Conservation (phyloP, 768 basidiomycete genomes). For the Serendipita indica region DNA sequence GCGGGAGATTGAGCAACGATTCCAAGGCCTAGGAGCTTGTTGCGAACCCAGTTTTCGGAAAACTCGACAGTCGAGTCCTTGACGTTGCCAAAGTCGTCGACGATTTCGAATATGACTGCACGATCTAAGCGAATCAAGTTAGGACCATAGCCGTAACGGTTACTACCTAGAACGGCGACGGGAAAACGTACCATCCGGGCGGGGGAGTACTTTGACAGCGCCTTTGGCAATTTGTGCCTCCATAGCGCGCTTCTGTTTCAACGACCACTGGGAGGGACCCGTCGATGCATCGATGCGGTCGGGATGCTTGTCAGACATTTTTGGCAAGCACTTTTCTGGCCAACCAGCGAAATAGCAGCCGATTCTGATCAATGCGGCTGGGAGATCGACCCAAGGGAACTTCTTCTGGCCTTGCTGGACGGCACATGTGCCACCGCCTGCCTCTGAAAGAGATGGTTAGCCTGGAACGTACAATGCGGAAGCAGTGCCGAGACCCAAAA, state of each 20-base stretch:
- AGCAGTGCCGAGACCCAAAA: not conserved
- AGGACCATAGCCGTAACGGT: not conserved
- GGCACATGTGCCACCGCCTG: conserved; percentile 7
- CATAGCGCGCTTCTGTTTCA: conserved; percentile 9
- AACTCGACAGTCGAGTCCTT: conserved; percentile 8
- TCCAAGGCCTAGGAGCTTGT: conserved; percentile 5
- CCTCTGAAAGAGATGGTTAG: conserved; percentile 2
- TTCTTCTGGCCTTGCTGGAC: conserved; percentile 9
- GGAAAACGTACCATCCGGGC: conserved; percentile 5
- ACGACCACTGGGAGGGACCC: conserved; percentile 7
- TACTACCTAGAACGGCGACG: not conserved
- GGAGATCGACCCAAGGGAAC: conserved; percentile 6
- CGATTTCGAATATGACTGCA: conserved; percentile 6
- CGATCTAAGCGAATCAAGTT: not conserved
- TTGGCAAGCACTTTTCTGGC: conserved; percentile 9
- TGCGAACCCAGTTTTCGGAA: conserved; percentile 7
- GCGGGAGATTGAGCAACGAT: conserved; percentile 1
- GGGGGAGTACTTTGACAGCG: conserved; percentile 6
- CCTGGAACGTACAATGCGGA: no score
- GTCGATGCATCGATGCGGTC: conserved; percentile 7
- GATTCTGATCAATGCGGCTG: not conserved
- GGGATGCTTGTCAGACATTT: conserved; percentile 10
- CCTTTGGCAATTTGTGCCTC: conserved; percentile 7
- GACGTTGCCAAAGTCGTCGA: conserved; percentile 8
- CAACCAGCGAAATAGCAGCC: conserved; percentile 8